Conservation (phyloP, 2,329 filamentous ascomycete genomes). For the Alternaria sp. region DNA sequence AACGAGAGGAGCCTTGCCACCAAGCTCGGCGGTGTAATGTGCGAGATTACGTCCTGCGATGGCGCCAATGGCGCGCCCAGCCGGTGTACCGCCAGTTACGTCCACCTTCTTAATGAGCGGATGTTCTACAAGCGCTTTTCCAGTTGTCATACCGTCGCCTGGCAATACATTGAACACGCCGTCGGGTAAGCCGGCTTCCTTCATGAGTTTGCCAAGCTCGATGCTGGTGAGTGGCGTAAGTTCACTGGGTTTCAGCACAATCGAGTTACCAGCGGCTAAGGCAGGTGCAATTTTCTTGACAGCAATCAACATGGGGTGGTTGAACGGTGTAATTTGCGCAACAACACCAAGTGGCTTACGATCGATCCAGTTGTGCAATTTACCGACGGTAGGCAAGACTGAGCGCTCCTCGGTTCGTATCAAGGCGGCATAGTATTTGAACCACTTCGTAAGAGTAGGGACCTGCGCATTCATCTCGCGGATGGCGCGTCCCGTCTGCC, state of each 20-base stretch:
- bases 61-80: constrained; percentile 48
- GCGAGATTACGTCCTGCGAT: constrained; percentile 48
- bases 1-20: constrained; percentile 50
- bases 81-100: constrained; percentile 50
- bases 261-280: constrained; percentile 47
- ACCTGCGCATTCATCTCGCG: constrained; percentile 77
- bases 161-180: constrained; percentile 48
- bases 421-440: constrained; percentile 74
- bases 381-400: constrained; percentile 70
- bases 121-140: constrained; percentile 48
- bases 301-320: constrained; percentile 52
- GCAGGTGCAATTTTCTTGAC: constrained; percentile 52
- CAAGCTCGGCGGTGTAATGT: constrained; percentile 49
- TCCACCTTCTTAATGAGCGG: constrained; percentile 50
- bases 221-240: constrained; percentile 49
- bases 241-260: constrained; percentile 51
- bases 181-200: constrained; percentile 49
- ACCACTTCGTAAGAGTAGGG: constrained; percentile 71
- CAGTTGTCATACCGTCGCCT: constrained; percentile 45
- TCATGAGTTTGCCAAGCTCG: constrained; percentile 47
- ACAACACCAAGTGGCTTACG: constrained; percentile 49
- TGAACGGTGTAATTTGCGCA: constrained; percentile 52
- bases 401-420: constrained; percentile 72
- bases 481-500: constrained; percentile 72
- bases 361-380: constrained; percentile 57